Percentiles rank a stretch among this genome's conserved stretches.
Evolutionary conservation across 768 basidiomycete species (phyloP).

Genomic region (Tulasnella sp.): DNA sequence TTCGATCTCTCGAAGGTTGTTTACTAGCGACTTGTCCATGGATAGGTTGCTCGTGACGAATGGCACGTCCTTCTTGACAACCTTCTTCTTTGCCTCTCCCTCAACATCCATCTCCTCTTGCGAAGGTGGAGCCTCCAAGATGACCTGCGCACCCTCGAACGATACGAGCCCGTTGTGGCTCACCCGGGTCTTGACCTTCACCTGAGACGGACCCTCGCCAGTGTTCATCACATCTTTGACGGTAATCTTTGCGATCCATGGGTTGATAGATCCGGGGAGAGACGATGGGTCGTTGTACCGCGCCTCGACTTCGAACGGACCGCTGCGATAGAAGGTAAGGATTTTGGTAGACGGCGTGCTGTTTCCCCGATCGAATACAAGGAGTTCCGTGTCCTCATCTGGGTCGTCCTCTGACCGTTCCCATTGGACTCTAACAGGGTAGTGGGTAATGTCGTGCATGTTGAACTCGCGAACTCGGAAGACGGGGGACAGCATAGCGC

Average conservation of each 20-base stretch:
- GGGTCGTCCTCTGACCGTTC: slow-evolving; percentile 58
- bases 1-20: slow-evolving; percentile 68
- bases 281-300: slow-evolving; percentile 52
- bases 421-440: slow-evolving; percentile 90
- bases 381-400: slow-evolving; percentile 75
- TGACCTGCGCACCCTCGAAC: slow-evolving; percentile 70
- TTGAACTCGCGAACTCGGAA: slow-evolving; percentile 97
- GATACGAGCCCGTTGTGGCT: slow-evolving; percentile 79
- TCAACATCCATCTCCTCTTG: slow-evolving; percentile 75
- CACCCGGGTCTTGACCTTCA: slow-evolving; percentile 85
- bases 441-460: slow-evolving; percentile 73
- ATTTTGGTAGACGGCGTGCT: slow-evolving; percentile 87
- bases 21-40: slow-evolving; percentile 53
- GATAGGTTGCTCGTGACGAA: slow-evolving; percentile 56
- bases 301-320: slow-evolving; percentile 80
- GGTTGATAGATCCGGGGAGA: slow-evolving; percentile 73
- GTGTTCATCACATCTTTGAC: slow-evolving; percentile 67
- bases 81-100: slow-evolving; percentile 60
- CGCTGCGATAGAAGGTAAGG: slow-evolving; percentile 86
- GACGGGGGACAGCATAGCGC: slow-evolving; percentile 92
- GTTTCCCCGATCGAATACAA: slow-evolving; percentile 83
- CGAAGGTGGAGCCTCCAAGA: slow-evolving; percentile 48
- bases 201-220: slow-evolving; percentile 55
- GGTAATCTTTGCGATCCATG: slow-evolving; percentile 72
- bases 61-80: slow-evolving; percentile 64